Conservation (phyloP, 2,329 filamentous ascomycete genomes). For the Curvularia hawaiiensis region DNA sequence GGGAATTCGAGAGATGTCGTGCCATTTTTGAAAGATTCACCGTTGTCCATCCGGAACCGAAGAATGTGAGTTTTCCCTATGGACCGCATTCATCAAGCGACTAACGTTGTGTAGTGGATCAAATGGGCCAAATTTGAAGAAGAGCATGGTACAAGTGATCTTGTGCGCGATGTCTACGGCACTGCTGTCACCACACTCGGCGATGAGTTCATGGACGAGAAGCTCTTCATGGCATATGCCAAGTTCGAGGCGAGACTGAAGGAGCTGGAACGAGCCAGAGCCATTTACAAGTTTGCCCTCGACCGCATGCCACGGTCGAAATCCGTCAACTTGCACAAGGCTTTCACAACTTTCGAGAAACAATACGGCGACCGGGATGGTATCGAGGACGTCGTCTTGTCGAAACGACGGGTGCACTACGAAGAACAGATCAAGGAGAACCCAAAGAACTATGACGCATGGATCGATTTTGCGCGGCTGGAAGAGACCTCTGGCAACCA, state of each 20-base stretch:
- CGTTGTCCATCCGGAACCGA: constrained; percentile 88
- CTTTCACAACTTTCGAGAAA: constrained; percentile 97
- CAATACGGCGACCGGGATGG: constrained; percentile 94
- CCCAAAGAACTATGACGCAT: constrained; percentile 93
- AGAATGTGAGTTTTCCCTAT: constrained; percentile 60
- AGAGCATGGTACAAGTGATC: constrained; percentile 87
- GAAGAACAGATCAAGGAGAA: constrained; percentile 95
- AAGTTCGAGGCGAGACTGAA: constrained; percentile 93
- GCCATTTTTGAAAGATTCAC: constrained; percentile 91
- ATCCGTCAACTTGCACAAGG: constrained; percentile 83
- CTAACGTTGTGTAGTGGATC: constrained; percentile 60
- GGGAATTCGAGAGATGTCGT: constrained; percentile 87
- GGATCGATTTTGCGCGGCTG: constrained; percentile 92
- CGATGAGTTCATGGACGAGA: constrained; percentile 95
- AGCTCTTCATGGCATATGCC: constrained; percentile 94
- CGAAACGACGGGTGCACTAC: constrained; percentile 90
- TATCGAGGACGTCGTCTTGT: constrained; percentile 93
- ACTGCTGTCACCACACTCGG: constrained; percentile 86
- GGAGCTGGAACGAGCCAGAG: constrained; percentile 89
- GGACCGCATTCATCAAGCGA: neutral
- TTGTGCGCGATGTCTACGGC: constrained; percentile 91
- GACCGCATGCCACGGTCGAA: constrained; percentile 89
- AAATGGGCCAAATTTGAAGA: constrained; percentile 99
- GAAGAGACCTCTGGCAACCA: constrained; percentile 85
- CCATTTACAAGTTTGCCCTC: constrained; percentile 96